phyloP scores from a whole-genome alignment of 1,284 basidiomycete species.

The Cutaneotrichosporon curvatum region DNA sequence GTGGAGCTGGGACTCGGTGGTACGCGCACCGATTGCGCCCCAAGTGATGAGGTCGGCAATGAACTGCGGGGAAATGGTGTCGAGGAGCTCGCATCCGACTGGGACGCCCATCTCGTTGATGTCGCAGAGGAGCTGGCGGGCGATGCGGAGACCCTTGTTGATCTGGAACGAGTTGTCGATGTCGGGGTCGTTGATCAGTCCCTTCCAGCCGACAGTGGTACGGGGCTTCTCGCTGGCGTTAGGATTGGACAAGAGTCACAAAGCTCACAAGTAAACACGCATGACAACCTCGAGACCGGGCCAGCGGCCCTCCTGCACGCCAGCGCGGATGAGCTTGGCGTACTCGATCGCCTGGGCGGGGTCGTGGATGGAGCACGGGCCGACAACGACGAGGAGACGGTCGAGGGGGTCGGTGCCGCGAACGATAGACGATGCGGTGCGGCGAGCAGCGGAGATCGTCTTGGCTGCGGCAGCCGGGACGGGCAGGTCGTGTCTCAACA shows the following conservation, averaged over 20 bases:
- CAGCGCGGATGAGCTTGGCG: constrained; percentile 64
- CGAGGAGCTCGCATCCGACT: constrained; percentile 77
- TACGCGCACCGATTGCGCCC: constrained; percentile 95
- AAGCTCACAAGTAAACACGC: constrained; percentile 75
- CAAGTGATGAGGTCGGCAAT: constrained; percentile 92
- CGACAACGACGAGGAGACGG: constrained; percentile 80
- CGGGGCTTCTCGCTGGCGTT: constrained; percentile 47
- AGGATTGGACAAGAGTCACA: background rate
- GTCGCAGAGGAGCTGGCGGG: constrained; percentile 78
- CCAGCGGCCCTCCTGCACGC: constrained; percentile 57
- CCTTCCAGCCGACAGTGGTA: constrained; percentile 88
- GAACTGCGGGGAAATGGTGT: constrained; percentile 66
- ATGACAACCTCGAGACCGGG: constrained; percentile 79
- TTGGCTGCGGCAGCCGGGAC: constrained; percentile 45
- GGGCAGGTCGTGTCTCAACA: constrained; percentile 76
- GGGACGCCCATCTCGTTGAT: constrained; percentile 78
- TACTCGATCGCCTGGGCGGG: constrained; percentile 85
- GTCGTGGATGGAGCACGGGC: constrained; percentile 94
- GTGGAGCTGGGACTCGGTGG: constrained; percentile 95
- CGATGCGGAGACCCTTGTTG: constrained; percentile 91
- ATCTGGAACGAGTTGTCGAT: constrained; percentile 56
- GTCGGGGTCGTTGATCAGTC: constrained; percentile 71
- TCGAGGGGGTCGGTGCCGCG: constrained; percentile 66
- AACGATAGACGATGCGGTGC: constrained; percentile 66
- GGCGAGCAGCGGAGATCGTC: constrained; percentile 73